Percentiles rank a stretch among this genome's conserved stretches.
phyloP scores from a whole-genome alignment of 2,329 filamentous ascomycete species.

The Colletotrichum sojae region DNA sequence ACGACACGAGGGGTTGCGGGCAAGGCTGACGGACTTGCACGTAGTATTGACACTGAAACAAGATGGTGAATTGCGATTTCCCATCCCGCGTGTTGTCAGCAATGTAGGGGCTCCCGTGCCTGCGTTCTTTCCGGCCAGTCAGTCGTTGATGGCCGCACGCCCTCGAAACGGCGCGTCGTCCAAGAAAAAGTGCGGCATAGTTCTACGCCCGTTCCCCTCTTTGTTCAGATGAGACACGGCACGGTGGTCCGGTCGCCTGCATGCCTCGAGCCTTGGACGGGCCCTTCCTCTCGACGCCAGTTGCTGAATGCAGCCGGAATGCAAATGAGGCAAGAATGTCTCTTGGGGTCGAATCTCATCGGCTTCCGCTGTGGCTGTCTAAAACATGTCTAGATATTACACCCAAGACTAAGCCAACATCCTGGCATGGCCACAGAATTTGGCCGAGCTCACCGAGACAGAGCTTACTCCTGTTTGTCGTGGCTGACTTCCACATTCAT shows the following conservation, averaged over 20 bases:
- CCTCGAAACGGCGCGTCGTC: conserved; percentile 29
- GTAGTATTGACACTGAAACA: conserved; percentile 17
- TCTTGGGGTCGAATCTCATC: conserved; percentile 9
- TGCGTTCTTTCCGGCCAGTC: conserved; percentile 9
- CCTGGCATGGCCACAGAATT: conserved; percentile 18
- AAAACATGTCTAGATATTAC: conserved; percentile 28
- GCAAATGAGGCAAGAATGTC: conserved; percentile 25
- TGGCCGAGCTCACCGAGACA: conserved; percentile 38
- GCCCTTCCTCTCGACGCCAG: not conserved
- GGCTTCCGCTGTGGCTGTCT: conserved; percentile 22
- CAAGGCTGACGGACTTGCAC: conserved; percentile 7
- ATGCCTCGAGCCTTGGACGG: conserved; percentile 4
- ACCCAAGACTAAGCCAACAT: conserved; percentile 1
- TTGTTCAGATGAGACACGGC: conserved; percentile 32
- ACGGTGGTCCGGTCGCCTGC: conserved; percentile 12
- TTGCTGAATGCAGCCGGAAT: conserved; percentile 16
- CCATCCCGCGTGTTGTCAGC: conserved; percentile 10
- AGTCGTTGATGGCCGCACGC: conserved; percentile 13
- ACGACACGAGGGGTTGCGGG: conserved; percentile 18
- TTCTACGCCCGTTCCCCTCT: conserved; percentile 11
- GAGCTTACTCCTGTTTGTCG: conserved; percentile 22
- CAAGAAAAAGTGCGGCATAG: conserved; percentile 9
- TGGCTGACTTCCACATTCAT: conserved; percentile 13
- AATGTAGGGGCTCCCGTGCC: conserved; percentile 6
- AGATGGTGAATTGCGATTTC: conserved; percentile 11